phyloP scores from a whole-genome alignment of 202 grass and related monocot genomes.

The Sporobolus alterniflorus region DNA sequence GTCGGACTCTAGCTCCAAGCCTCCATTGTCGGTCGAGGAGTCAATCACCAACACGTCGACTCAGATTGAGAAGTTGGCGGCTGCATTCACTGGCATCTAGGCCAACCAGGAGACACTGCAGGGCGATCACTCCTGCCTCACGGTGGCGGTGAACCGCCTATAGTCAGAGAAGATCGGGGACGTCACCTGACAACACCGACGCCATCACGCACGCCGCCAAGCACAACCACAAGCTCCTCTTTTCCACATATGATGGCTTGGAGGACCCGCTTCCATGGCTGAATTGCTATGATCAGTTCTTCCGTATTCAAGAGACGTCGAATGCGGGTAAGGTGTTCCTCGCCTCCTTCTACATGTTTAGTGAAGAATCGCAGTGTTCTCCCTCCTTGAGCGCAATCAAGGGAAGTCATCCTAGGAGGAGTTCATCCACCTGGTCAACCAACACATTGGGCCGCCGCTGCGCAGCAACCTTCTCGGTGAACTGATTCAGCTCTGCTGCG shows the following conservation, averaged over 20 bases:
- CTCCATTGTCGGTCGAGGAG: too few species aligned
- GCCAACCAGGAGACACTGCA: too few species aligned
- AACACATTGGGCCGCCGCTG: not conserved
- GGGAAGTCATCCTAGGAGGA: not conserved
- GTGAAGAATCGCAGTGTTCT: not conserved
- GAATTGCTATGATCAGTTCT: not conserved
- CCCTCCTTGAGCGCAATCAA: not conserved
- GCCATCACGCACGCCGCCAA: too few species aligned
- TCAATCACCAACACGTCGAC: too few species aligned
- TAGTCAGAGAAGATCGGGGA: too few species aligned
- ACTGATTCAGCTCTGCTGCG: not conserved
- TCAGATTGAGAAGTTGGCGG: too few species aligned
- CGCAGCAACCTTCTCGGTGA: not conserved
- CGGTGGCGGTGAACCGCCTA: too few species aligned
- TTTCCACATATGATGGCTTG: not conserved
- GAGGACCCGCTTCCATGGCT: not conserved
- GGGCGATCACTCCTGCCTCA: too few species aligned
- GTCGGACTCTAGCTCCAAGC: too few species aligned
- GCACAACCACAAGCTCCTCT: not conserved
- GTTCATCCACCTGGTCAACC: not conserved
- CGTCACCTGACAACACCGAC: too few species aligned
- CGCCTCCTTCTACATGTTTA: not conserved
- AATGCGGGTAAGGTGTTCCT: not conserved
- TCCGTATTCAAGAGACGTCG: not conserved
- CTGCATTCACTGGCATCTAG: too few species aligned